Percentiles rank a stretch among this genome's conserved stretches.
phyloP scores from a whole-genome alignment of 805 yeast genomes.

The Lachancea fermentati region DNA sequence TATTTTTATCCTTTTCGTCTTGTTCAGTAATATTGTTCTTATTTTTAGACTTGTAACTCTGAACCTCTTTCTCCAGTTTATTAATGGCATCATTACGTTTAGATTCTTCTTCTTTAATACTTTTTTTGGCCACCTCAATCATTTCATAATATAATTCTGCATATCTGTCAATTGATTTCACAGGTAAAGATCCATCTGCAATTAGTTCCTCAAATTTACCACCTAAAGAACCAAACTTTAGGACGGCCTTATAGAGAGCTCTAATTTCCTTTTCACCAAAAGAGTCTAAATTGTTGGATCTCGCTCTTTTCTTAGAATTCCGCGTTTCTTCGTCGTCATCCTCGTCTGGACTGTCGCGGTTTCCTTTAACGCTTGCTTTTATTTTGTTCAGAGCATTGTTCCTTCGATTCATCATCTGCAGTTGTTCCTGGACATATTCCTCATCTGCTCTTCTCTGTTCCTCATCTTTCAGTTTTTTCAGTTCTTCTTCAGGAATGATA shows the following conservation, averaged over 20 bases:
- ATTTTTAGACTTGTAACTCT: conserved; percentile 45
- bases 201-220: conserved; percentile 78
- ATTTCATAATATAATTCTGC: conserved; percentile 74
- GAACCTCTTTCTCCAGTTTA: conserved; percentile 55
- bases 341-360: conserved; percentile 38
- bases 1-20: conserved; percentile 33
- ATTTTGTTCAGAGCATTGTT: conserved; percentile 65
- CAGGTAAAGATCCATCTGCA: conserved; percentile 83
- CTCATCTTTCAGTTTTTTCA: conserved; percentile 81
- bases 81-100: conserved; percentile 51
- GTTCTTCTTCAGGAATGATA: conserved; percentile 92
- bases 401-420: conserved; percentile 79
- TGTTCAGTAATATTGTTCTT: conserved; percentile 32
- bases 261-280: conserved; percentile 84
- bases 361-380: conserved; percentile 38
- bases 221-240: conserved; percentile 74
- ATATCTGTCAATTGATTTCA: conserved; percentile 74
- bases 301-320: conserved; percentile 34
- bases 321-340: conserved; percentile 36
- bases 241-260: conserved; percentile 73
- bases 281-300: conserved; percentile 43
- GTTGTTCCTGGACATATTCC: conserved; percentile 79
- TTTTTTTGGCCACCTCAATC: conserved; percentile 51
- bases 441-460: conserved; percentile 86
- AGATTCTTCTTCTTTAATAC: conserved; percentile 59